Evolutionary conservation across 306 rosid genomes (phyloP).

Genomic region (Castanopsis chinensis): DNA sequence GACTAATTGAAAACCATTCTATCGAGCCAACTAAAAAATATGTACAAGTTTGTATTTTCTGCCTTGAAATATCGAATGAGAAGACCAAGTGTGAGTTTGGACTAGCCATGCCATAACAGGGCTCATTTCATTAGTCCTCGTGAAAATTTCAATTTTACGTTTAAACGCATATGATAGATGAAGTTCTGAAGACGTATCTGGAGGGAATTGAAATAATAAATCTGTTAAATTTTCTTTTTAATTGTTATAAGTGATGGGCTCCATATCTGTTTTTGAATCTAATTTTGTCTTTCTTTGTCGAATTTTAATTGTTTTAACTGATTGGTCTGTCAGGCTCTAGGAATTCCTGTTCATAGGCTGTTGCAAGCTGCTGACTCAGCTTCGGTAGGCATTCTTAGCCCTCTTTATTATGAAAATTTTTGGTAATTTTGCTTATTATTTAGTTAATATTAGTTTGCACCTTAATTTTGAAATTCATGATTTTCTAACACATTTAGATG

Average conservation of each 20-base stretch:
- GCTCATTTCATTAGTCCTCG: background rate
- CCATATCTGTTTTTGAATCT: background rate
- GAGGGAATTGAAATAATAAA: background rate
- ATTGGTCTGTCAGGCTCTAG: conserved; percentile 70
- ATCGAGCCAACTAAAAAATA: background rate
- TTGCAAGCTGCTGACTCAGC: conserved; percentile 93
- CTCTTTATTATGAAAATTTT: conserved; percentile 2
- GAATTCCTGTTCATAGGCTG: conserved; percentile 83
- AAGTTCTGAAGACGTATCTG: background rate
- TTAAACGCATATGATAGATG: background rate
- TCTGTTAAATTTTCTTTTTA: background rate
- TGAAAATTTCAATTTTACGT: background rate
- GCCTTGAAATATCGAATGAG: background rate
- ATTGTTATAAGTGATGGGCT: background rate
- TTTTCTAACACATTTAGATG: background rate
- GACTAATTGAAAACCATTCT: background rate
- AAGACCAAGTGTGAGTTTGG: background rate
- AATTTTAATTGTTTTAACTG: no score
- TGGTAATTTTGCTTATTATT: background rate
- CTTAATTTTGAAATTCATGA: background rate
- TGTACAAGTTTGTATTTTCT: background rate
- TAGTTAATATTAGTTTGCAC: conserved; percentile 2
- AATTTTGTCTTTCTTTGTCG: conserved; percentile 1
- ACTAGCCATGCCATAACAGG: background rate
- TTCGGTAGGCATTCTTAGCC: conserved; percentile 28